These are phyloP conservation scores for Metschnikowia koreensis DNA, from an alignment of 805 yeast genomes.

Conservation along the genomic window DNA sequence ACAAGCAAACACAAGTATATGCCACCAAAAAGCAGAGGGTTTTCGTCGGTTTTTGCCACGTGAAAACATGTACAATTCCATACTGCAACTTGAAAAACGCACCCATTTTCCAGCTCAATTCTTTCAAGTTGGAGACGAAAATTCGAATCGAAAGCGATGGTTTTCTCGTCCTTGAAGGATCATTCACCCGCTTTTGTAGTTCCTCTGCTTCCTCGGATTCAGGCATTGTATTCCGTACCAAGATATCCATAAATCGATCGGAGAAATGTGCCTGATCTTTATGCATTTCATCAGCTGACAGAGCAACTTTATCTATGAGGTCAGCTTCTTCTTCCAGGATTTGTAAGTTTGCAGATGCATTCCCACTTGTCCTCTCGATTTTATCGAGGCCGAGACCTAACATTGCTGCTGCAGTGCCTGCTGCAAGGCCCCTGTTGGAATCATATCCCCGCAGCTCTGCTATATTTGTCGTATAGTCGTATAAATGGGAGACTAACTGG, in stretches of 20 bases:
- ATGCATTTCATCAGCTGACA: constrained; percentile 28
- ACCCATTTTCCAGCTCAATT: constrained; percentile 55
- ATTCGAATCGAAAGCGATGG: constrained; percentile 59
- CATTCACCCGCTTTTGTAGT: constrained; percentile 41
- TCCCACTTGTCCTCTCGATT: constrained; percentile 4
- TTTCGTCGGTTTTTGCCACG: constrained; percentile 75
- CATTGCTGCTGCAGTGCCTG: constrained; percentile 37
- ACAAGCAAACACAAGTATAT: constrained; percentile 64
- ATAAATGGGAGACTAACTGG: constrained; percentile 18
- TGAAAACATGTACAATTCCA: constrained; percentile 53
- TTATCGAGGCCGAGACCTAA: constrained; percentile 32
- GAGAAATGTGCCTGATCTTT: constrained; percentile 46
- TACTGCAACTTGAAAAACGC: constrained; percentile 60
- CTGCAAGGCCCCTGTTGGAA: constrained; percentile 33
- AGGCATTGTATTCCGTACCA: constrained; percentile 50
- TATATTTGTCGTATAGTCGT: constrained; percentile 24
- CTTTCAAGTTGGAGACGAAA: constrained; percentile 56
- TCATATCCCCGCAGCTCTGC: constrained; percentile 27
- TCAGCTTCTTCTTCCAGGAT: constrained; percentile 30
- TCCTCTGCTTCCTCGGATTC: constrained; percentile 47
- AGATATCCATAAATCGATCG: constrained; percentile 54
- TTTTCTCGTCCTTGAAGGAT: constrained; percentile 42
- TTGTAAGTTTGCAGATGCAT: constrained; percentile 2
- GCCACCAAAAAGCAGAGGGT: constrained; percentile 60
- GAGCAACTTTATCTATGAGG: constrained; percentile 27